Conservation (phyloP, 2,329 filamentous ascomycete species). For the Xylariaceae sp. region DNA sequence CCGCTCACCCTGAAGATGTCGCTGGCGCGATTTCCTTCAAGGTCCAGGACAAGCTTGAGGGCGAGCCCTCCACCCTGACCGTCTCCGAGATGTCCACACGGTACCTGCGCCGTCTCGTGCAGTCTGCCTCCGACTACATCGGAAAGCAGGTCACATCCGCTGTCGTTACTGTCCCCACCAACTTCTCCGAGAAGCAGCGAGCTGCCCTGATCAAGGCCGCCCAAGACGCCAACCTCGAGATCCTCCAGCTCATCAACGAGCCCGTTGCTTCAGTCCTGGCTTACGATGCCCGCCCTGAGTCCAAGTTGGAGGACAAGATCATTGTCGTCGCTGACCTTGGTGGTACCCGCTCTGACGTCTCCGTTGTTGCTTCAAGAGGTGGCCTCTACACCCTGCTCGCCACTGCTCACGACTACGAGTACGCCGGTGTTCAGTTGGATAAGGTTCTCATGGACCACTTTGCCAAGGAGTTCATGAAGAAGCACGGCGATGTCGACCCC, state of each 20-base stretch:
- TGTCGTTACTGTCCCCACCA: constrained; percentile 88
- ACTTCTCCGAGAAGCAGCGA: constrained; percentile 85
- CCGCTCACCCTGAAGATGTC: constrained; percentile 77
- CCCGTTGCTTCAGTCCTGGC: constrained; percentile 83
- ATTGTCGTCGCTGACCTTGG: constrained; percentile 89
- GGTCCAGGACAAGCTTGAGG: constrained; percentile 68
- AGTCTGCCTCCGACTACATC: constrained; percentile 83
- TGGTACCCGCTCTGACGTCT: constrained; percentile 85
- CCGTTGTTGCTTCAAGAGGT: constrained; percentile 83
- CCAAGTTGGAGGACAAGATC: constrained; percentile 74
- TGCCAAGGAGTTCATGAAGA: constrained; percentile 98
- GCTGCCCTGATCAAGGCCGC: constrained; percentile 73
- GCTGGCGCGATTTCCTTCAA: constrained; percentile 72
- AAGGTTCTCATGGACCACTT: constrained; percentile 92
- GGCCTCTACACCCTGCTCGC: constrained; percentile 96
- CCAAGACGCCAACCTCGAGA: constrained; percentile 74
- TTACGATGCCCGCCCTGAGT: constrained; percentile 80
- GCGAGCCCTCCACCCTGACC: constrained; percentile 62
- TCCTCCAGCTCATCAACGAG: constrained; percentile 89
- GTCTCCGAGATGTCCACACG: constrained; percentile 79
- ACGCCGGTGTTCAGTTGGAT: constrained; percentile 80
- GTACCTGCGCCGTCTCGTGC: constrained; percentile 74
- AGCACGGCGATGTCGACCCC: constrained; percentile 79
- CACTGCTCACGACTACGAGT: constrained; percentile 92
- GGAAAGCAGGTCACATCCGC: constrained; percentile 93